Percentiles rank a stretch among this genome's conserved stretches.
These are phyloP conservation scores for Euptelea pleiosperma DNA, from an alignment of 164 flowering plant genomes.

Conservation along the genomic window DNA sequence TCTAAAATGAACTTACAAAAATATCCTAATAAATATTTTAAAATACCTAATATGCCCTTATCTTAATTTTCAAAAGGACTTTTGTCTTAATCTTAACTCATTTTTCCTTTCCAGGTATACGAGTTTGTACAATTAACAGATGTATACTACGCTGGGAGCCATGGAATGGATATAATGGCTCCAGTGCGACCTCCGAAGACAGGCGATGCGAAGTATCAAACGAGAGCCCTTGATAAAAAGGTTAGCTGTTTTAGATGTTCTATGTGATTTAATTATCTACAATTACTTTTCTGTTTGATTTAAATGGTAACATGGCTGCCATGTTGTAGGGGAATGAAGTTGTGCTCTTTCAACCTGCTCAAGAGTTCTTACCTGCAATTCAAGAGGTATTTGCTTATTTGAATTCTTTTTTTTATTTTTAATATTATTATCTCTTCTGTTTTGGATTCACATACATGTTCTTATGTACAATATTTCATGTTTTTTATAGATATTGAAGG, in stretches of 20 bases:
- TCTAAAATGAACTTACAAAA: too few species aligned
- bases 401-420: background rate
- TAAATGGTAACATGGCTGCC: background rate
- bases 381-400: conserved; percentile 43
- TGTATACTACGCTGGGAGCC: conserved; percentile 50
- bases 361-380: conserved; percentile 53
- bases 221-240: conserved; percentile 29
- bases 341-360: conserved; percentile 65
- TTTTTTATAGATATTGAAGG: conserved; percentile 36
- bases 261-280: too few species aligned
- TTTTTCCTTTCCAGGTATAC: conserved; percentile 26
- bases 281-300: background rate
- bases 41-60: too few species aligned
- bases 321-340: conserved; percentile 39
- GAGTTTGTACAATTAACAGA: conserved; percentile 38
- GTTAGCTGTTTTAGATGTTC: conserved; percentile 16
- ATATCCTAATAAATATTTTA: too few species aligned
- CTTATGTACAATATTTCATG: background rate
- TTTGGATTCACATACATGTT: conserved; percentile 4
- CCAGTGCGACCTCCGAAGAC: conserved; percentile 22
- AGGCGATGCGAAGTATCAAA: conserved; percentile 22
- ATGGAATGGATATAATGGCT: conserved; percentile 51
- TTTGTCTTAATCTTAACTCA: background rate
- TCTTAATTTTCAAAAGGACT: background rate
- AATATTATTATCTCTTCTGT: background rate